Percentiles rank a stretch among this genome's conserved stretches.
Conservation (phyloP, 352 stramenopile species). For the Phytophthora gonapodyides region DNA sequence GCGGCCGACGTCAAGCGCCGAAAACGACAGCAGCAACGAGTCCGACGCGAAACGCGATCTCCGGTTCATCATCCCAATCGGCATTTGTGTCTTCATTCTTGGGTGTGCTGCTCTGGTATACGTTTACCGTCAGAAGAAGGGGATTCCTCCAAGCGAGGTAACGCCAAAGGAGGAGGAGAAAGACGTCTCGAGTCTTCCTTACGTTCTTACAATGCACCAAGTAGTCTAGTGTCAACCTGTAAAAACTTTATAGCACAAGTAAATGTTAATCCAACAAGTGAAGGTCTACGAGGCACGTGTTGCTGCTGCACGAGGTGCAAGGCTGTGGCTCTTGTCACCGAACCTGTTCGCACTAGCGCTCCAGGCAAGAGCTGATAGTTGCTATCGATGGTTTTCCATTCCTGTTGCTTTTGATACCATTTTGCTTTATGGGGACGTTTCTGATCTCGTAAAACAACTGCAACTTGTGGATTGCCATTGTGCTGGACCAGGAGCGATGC, state of each 20-base stretch:
- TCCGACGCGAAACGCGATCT: constrained; percentile 30
- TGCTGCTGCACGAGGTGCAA: too few relatives aligned
- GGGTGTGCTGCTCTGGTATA: constrained; percentile 46
- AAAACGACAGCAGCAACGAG: constrained; percentile 5
- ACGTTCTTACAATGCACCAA: constrained; percentile 47
- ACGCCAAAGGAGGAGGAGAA: constrained; percentile 59
- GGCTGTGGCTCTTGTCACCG: too few relatives aligned
- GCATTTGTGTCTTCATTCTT: constrained; percentile 50
- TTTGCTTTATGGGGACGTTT: too few relatives aligned
- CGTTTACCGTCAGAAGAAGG: constrained; percentile 46
- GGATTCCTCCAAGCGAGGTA: constrained; percentile 31
- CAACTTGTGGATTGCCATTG: too few relatives aligned
- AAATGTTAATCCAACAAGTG: too few relatives aligned
- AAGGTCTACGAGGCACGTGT: too few relatives aligned
- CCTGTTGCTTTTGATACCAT: too few relatives aligned
- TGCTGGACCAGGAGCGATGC: too few relatives aligned
- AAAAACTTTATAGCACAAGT: constrained; percentile 1
- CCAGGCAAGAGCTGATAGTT: too few relatives aligned
- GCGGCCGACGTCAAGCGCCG: neutral
- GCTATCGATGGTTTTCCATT: too few relatives aligned
- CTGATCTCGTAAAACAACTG: too few relatives aligned
- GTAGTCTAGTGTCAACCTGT: constrained; percentile 4
- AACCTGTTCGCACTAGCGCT: too few relatives aligned
- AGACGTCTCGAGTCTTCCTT: constrained; percentile 52
- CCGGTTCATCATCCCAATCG: constrained; percentile 44